Percentiles rank a stretch among this genome's conserved stretches.
phyloP scores from a whole-genome alignment of 345 rosid genomes.

The Eucalyptus coolabah region DNA sequence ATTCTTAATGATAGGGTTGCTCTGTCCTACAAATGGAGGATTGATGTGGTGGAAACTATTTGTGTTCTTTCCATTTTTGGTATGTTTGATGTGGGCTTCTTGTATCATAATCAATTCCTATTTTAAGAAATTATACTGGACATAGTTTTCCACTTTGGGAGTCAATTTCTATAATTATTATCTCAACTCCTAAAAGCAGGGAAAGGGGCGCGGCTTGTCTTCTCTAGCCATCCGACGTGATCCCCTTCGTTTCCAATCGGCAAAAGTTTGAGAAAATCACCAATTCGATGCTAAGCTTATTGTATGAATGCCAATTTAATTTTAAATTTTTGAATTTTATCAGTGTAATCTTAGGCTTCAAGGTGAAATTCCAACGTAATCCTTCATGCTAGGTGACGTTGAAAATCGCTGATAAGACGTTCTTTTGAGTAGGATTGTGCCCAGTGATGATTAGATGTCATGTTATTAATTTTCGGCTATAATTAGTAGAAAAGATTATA shows the following conservation, averaged over 20 bases:
- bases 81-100: background rate
- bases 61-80: background rate
- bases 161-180: background rate
- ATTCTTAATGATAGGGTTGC: background rate
- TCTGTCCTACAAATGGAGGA: background rate
- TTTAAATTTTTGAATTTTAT: background rate
- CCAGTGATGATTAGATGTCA: rapidly evolving
- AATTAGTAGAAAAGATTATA: background rate
- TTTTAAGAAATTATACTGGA: background rate
- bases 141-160: too few species aligned
- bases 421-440: background rate
- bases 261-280: background rate
- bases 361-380: background rate
- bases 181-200: background rate
- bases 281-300: background rate
- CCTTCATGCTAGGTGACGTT: background rate
- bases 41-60: background rate
- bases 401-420: rapidly evolving
- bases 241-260: background rate
- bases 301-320: background rate
- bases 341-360: background rate
- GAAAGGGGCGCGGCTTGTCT: background rate
- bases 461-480: background rate
- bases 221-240: background rate
- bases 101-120: background rate